These are phyloP conservation scores for Fusarium dimerum DNA, from an alignment of 2,329 filamentous ascomycete genomes.

Conservation along the genomic window DNA sequence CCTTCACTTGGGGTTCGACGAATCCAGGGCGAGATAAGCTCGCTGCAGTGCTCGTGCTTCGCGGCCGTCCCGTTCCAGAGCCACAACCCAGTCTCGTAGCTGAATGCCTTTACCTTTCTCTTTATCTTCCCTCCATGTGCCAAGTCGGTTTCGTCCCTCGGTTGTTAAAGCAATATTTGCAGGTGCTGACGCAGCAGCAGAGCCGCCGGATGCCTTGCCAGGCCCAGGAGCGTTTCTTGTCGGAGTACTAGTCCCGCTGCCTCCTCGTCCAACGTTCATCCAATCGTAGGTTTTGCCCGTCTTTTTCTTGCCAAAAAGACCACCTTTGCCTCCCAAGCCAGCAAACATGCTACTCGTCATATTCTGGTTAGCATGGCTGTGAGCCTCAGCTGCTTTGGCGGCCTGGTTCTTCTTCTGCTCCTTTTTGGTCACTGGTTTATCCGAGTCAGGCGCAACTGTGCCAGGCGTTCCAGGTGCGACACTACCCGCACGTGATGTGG, in stretches of 20 bases:
- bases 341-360: slow-evolving; percentile 75
- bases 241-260: slow-evolving; percentile 57
- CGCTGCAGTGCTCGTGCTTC: slow-evolving; percentile 64
- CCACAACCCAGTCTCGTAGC: slow-evolving; percentile 77
- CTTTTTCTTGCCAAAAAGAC: slow-evolving; percentile 59
- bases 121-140: slow-evolving; percentile 77
- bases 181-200: slow-evolving; percentile 31
- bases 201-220: slow-evolving; percentile 35
- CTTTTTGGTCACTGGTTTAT: slow-evolving; percentile 82
- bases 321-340: slow-evolving; percentile 63
- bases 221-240: slow-evolving; percentile 37
- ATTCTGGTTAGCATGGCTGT: slow-evolving; percentile 80
- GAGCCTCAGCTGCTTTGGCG: slow-evolving; percentile 76
- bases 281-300: slow-evolving; percentile 71
- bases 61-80: slow-evolving; percentile 76
- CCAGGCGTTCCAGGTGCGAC: slow-evolving; percentile 63
- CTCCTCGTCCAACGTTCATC: slow-evolving; percentile 61
- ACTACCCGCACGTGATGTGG: slow-evolving; percentile 55
- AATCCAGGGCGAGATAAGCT: slow-evolving; percentile 56
- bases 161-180: slow-evolving; percentile 49
- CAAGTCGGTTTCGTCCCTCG: slow-evolving; percentile 64
- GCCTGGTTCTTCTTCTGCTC: slow-evolving; percentile 74
- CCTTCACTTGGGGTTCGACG: slow-evolving; percentile 44
- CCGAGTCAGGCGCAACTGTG: slow-evolving; percentile 61
- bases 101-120: slow-evolving; percentile 79